Conservation (phyloP, 352 stramenopile genomes). For the Phytophthora aleatoria region DNA sequence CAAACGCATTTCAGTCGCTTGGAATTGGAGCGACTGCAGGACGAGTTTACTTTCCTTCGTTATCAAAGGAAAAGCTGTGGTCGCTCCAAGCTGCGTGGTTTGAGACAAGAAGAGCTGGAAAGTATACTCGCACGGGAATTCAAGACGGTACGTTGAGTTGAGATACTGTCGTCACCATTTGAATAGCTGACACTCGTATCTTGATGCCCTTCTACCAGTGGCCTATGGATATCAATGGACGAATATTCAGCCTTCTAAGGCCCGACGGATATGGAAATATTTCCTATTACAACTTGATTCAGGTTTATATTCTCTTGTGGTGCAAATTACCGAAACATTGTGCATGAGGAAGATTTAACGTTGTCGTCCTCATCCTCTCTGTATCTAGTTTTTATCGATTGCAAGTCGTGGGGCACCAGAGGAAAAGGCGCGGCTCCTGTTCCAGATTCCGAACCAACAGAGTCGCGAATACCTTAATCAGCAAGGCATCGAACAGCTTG, state of each 20-base stretch:
- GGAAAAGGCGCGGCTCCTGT: conserved; percentile 62
- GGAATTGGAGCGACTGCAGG: conserved; percentile 62
- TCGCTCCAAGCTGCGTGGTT: conserved; percentile 49
- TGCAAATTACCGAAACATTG: neutral
- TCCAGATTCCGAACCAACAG: conserved; percentile 43
- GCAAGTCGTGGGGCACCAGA: conserved; percentile 45
- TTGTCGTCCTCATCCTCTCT: conserved; percentile 1
- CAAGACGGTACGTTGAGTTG: conserved; percentile 33
- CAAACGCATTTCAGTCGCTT: conserved; percentile 54
- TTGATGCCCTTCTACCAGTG: conserved; percentile 35
- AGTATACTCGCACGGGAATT: conserved; percentile 59
- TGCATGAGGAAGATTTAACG: conserved; percentile 8
- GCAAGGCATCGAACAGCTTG: conserved; percentile 46
- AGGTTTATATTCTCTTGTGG: conserved; percentile 37
- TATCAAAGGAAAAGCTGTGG: conserved; percentile 50
- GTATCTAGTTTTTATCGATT: conserved; percentile 45
- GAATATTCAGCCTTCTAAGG: conserved; percentile 52
- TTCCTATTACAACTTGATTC: conserved; percentile 64
- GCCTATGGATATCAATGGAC: conserved; percentile 44
- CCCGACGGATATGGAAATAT: conserved; percentile 68
- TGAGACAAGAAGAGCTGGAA: conserved; percentile 59
- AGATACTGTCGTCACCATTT: neutral
- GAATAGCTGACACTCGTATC: conserved; percentile 1
- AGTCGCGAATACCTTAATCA: conserved; percentile 40
- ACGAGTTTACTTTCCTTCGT: conserved; percentile 73